Percentiles rank a stretch among this genome's conserved stretches.
These are phyloP conservation scores for Xylaria sp. DNA, from an alignment of 2,329 filamentous ascomycete genomes.

Conservation along the genomic window DNA sequence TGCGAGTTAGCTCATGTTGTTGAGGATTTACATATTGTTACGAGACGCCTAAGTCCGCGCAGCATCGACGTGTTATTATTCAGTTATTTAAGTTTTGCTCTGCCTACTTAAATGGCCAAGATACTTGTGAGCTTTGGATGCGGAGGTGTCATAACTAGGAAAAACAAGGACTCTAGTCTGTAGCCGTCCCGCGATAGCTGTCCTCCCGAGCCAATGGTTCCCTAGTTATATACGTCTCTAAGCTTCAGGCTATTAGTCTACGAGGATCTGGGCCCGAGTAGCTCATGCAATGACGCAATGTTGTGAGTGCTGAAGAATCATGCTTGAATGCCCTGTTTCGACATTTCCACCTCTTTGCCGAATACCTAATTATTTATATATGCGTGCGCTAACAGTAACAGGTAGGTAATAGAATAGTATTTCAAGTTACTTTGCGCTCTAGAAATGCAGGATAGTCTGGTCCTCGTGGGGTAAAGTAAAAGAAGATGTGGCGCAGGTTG, in stretches of 20 bases:
- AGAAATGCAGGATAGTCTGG: no score
- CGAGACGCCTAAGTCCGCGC: no score
- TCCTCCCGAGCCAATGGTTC: constrained; percentile 9
- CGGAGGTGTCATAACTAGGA: no score
- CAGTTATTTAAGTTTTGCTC: no score
- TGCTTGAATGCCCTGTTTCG: not conserved
- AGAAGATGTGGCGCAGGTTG: no score
- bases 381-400: not conserved
- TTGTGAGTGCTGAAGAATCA: not conserved
- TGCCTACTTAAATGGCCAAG: not conserved
- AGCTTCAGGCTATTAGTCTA: not conserved
- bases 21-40: no score
- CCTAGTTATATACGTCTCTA: not conserved
- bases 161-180: not conserved
- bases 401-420: no score
- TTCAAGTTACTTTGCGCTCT: no score
- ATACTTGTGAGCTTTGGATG: not conserved
- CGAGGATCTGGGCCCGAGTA: not conserved
- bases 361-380: not conserved
- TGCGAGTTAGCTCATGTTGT: no score
- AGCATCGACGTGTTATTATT: no score
- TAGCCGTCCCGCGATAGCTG: not conserved
- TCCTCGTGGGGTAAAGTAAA: no score
- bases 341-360: not conserved
- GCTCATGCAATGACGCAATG: constrained; percentile 3